These are phyloP conservation scores for Nakazawaea wickerhamii DNA, from an alignment of 805 yeast species.

Conservation along the genomic window DNA sequence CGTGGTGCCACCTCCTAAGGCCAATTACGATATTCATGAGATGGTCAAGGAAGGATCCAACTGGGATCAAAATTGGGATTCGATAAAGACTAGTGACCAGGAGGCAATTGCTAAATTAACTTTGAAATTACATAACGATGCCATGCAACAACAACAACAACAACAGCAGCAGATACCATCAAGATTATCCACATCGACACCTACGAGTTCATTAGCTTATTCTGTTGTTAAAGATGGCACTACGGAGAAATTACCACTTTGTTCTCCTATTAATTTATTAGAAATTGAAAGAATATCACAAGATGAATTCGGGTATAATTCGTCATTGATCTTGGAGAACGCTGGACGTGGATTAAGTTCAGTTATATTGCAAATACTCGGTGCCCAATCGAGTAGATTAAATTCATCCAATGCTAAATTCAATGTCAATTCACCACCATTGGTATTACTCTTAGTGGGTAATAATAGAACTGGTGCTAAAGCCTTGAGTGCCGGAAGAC, in stretches of 20 bases:
- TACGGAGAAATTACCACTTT: constrained; percentile 43
- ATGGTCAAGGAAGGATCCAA: constrained; percentile 54
- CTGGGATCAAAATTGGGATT: constrained; percentile 52
- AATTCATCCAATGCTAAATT: constrained; percentile 29
- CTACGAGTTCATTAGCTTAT: constrained; percentile 6
- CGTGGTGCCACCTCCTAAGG: constrained; percentile 19
- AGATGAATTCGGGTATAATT: constrained; percentile 47
- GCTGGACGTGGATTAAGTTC: constrained; percentile 63
- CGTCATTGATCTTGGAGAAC: constrained; percentile 49
- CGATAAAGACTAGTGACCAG: constrained; percentile 18
- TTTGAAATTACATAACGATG: constrained; percentile 8
- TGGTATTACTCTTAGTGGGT: constrained; percentile 68
- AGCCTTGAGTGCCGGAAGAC: constrained; percentile 76
- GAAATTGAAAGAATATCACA: constrained; percentile 63
- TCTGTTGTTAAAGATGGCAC: constrained; percentile 7
- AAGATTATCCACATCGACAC: constrained; percentile 9
- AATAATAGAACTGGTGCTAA: constrained; percentile 69
- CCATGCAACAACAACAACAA: constrained; percentile 11
- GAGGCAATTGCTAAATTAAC: constrained; percentile 13
- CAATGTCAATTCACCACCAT: constrained; percentile 76
- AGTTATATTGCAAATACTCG: constrained; percentile 54
- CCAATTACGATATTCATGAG: constrained; percentile 64
- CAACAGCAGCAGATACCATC: constrained; percentile 9
- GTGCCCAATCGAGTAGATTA: constrained; percentile 54
- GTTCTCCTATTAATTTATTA: constrained; percentile 72